Evolutionary conservation across 2,329 filamentous ascomycete species (phyloP).

Genomic region (Monosporascus sp.): DNA sequence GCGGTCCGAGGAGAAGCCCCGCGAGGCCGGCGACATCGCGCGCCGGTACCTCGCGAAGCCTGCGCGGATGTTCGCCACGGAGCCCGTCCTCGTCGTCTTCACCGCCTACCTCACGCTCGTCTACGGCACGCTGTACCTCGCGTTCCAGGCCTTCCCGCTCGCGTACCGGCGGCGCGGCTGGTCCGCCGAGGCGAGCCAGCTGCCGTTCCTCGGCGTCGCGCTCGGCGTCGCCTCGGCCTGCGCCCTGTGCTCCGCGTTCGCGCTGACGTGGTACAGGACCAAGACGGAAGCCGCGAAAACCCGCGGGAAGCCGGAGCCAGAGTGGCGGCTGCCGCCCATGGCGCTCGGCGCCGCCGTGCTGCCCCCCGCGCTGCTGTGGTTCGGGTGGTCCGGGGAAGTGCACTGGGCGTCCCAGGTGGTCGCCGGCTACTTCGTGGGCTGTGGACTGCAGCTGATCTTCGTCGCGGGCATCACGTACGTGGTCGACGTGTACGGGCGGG

Average conservation of each 20-base stretch:
- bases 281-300: constrained; percentile 24
- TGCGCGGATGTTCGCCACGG: constrained; percentile 11
- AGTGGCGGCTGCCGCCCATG: constrained; percentile 41
- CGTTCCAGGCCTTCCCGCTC: constrained; percentile 43
- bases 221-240: constrained; percentile 29
- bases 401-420: constrained; percentile 12
- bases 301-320: constrained; percentile 28
- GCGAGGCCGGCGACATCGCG: constrained; percentile 6
- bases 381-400: constrained; percentile 39
- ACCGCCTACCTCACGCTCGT: constrained; percentile 22
- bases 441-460: constrained; percentile 13
- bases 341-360: constrained; percentile 38
- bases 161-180: constrained; percentile 37
- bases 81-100: constrained; percentile 16
- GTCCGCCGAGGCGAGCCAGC: constrained; percentile 31
- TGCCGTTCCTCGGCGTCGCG: constrained; percentile 38
- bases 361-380: constrained; percentile 45
- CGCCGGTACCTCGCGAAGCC: constrained; percentile 16
- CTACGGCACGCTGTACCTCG: constrained; percentile 40
- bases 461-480: constrained; percentile 15
- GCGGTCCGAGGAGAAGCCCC: constrained; percentile 21
- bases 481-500: constrained; percentile 14
- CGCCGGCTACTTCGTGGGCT: constrained; percentile 13
- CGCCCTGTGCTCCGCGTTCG: constrained; percentile 12
- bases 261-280: constrained; percentile 10